Evolutionary conservation across 208 protist species (phyloP).

Genomic region (Trypanosoma melophagium): DNA sequence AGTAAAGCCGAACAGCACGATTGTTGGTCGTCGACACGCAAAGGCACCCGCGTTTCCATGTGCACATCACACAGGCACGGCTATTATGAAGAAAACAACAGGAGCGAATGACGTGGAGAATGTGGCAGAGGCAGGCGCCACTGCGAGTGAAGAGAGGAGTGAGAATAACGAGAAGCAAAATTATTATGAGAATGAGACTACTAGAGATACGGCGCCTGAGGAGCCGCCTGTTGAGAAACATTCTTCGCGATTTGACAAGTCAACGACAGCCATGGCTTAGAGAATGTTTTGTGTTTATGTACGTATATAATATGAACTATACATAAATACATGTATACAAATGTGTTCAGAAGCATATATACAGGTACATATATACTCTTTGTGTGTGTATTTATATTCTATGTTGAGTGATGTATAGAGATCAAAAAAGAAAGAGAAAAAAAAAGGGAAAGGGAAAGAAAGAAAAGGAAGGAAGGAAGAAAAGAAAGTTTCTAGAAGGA

Average conservation of each 20-base stretch:
- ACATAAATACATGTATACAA: constrained; percentile 16
- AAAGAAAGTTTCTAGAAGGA: constrained; percentile 6
- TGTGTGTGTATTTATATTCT: constrained; percentile 20
- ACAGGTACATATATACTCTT: constrained; percentile 12
- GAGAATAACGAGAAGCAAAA: not conserved
- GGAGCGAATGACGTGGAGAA: not conserved
- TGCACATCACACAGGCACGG: constrained; percentile 5
- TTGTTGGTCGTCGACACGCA: constrained; percentile 68
- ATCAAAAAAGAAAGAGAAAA: not conserved
- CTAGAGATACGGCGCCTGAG: too few relatives aligned
- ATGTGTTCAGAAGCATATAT: constrained; percentile 8
- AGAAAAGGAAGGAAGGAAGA: constrained; percentile 5
- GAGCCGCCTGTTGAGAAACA: not conserved
- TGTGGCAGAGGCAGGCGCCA: not conserved
- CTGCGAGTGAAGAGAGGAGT: not conserved
- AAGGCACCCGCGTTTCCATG: constrained; percentile 60
- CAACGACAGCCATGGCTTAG: not conserved
- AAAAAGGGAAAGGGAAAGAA: constrained; percentile 22
- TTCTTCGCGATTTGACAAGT: not conserved
- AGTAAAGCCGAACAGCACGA: constrained; percentile 56
- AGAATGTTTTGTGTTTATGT: not conserved
- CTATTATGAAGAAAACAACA: not conserved
- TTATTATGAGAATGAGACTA: not conserved
- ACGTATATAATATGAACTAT: not conserved
- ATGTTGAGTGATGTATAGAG: constrained; percentile 13